Percentiles rank a stretch among this genome's conserved stretches.
Evolutionary conservation across 768 basidiomycete genomes (phyloP).

Genomic region (Hygrophoropsis aurantiaca): DNA sequence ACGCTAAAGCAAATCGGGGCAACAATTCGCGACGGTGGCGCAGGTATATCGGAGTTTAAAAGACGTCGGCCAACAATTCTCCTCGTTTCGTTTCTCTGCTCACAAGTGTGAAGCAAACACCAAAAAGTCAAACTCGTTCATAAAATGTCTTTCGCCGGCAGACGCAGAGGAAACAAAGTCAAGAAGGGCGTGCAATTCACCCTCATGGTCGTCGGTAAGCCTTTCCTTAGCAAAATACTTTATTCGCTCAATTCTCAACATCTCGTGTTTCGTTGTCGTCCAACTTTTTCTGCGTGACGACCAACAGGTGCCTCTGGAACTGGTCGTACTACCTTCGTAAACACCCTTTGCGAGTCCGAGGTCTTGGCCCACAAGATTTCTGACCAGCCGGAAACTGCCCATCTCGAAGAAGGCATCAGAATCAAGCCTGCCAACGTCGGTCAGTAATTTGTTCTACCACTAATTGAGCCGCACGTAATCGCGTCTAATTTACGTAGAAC

Average conservation of each 20-base stretch:
- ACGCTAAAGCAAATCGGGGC: background rate
- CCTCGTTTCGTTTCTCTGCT: conserved; percentile 30
- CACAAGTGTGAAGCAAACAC: conserved; percentile 22
- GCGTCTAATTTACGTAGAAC: conserved; percentile 51
- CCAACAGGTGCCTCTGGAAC: conserved; percentile 90
- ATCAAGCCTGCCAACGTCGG: conserved; percentile 96
- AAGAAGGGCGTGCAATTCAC: conserved; percentile 99
- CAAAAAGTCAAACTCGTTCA: conserved; percentile 14
- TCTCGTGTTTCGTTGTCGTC: conserved; percentile 18
- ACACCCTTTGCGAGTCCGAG: conserved; percentile 97
- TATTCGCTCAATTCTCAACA: background rate
- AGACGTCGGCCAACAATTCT: conserved; percentile 29
- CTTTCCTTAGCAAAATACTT: background rate
- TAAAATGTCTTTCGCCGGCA: conserved; percentile 81
- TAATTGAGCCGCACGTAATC: background rate
- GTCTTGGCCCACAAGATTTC: conserved; percentile 86
- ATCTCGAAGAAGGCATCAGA: conserved; percentile 90
- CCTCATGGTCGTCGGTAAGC: conserved; percentile 94
- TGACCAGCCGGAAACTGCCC: conserved; percentile 84
- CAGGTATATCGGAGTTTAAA: conserved; percentile 31
- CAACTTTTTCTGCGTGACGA: conserved; percentile 9
- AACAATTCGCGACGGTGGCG: conserved; percentile 34
- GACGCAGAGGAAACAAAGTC: conserved; percentile 90
- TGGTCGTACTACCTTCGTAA: conserved; percentile 97
- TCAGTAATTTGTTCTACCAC: conserved; percentile 26